Conservation (phyloP, 768 basidiomycete genomes). For the Rhizopogon vesiculosus region DNA sequence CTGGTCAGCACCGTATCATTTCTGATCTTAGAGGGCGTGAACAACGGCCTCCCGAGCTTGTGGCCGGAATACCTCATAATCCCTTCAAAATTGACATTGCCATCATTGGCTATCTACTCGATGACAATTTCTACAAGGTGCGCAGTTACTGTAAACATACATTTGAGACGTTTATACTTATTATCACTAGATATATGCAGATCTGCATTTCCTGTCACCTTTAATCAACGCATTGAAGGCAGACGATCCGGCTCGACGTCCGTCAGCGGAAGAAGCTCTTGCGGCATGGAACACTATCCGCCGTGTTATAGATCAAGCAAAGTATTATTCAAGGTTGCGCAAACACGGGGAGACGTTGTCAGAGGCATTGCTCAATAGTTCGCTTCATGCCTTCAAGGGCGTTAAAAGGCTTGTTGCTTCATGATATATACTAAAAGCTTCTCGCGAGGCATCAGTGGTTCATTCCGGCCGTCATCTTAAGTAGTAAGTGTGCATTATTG, state of each 20-base stretch:
- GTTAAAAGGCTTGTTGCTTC: not conserved
- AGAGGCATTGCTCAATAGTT: not conserved
- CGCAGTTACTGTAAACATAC: not conserved
- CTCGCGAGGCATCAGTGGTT: not conserved
- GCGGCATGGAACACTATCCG: not conserved
- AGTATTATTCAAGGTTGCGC: not conserved
- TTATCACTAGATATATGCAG: not conserved
- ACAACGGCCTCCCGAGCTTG: slow-evolving; percentile 18
- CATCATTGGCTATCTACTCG: slow-evolving; percentile 20
- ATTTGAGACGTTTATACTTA: not conserved
- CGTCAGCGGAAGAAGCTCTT: not conserved
- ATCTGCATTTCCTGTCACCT: not conserved
- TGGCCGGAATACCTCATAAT: slow-evolving; percentile 15
- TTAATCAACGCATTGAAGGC: not conserved
- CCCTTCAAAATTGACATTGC: slow-evolving; percentile 27
- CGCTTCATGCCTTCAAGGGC: not conserved
- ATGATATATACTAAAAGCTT: not conserved
- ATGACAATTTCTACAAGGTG: slow-evolving; percentile 12
- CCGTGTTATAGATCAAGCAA: not conserved
- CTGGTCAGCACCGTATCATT: not conserved
- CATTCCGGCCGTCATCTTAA: not conserved
- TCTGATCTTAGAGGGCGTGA: slow-evolving; percentile 10
- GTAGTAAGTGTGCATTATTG: not conserved
- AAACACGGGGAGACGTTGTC: not conserved
- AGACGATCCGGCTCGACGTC: not conserved